Base-by-base conservation (phyloP, 768 basidiomycete species). In the Pisolithus sp. region DNA sequence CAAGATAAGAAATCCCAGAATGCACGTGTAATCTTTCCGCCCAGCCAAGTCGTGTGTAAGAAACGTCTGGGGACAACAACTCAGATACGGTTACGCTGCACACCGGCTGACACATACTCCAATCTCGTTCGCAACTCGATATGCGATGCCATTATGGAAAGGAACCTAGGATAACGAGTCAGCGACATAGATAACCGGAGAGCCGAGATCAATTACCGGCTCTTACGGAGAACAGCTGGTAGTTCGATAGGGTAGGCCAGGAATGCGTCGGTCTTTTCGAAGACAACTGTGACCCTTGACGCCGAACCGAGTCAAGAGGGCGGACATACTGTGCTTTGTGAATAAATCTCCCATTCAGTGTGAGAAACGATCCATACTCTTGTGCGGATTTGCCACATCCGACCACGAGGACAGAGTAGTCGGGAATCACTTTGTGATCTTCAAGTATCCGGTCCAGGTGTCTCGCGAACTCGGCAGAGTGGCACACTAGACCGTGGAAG, bases 311-410 rank as follows among this genome's bases (percentile, higher is more conserved):
- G 80, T 75, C 7, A 85, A 62, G 57, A 76, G 74, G 17, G 78
- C 67, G 13, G 75, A 71, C 42, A 75, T 70, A 50, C 80, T 82
- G 42, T 43, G 18, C 21, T 12, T 4, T 7, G 13, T 46, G n/a
- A 46, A 28, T 17, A 34, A 23, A 9, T 17, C 7, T 43, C 34
- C 34, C 8, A 6, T 21, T 21, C 6, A 7, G 4, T 13, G 26
- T 10, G 41, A 31, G 31, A 18, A n/a, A 15, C 9, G 41, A 7
- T 20, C 34, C 59, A 49, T 53, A 74, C 74, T 86, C 85, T 68
- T 81, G 79, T 0, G 81, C 81, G 4, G 84, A 86, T 60, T 79
- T 85, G 4, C 84, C 84, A 20, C 83, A 79, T 3, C 85, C 85
- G 2, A 85, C 65, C 2, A 86, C 69, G 0, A 83, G 68, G 7